Evolutionary conservation across 805 yeast species (phyloP), one percentile per base, ranked within the genome.

Genomic region (Metschnikowia cubensis): DNA sequence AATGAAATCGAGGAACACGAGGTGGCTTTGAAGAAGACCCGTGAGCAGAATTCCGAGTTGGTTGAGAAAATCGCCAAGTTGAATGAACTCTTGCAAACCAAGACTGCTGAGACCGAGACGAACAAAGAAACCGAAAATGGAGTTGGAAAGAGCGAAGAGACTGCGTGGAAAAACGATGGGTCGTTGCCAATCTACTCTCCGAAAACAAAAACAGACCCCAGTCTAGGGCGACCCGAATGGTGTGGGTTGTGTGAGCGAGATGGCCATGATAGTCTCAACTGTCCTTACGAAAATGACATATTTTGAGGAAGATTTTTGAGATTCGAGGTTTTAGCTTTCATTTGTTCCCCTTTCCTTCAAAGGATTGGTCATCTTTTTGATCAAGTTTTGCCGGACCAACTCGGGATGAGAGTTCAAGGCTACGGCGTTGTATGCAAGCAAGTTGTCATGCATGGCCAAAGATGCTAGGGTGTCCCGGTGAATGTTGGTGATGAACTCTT

Each of bases 171-270:
- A 20, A 36, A 36, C 33, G 15, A 29, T 14, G 42, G 42, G 15
- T 15, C 34, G 10, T 64, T 79, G 29, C 81, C 79, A 31, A 72
- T 83, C 1, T 81, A 79, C 50, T 64, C 68, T 36, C 86, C 89
- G 0, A 69, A 71, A 3, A 63, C 58, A 1, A 65, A 67, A 18
- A 61, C 67, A 13, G 94, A 89, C 63, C 86, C 91, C 0, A 75
- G 90, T 0, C 82, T 81, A 2, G 96, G 96, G 1, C 76, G 91
- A 40, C 71, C 71, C 25, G 76, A 81, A 54, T 92, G 97, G 96
- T 92, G 99, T 70, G 96, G 96, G 0, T 73, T 89, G 47, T 92
- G 99, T 69, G 98, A 92, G 65, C 73, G 89, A 48, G 83, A 81
- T 41, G 99, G 98, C 0, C 99, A 92, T 63, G 84, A 83, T 43